A percentile compares a stretch with the other conserved stretches of the same genome.
phyloP scores from a whole-genome alignment of 352 stramenopile species.

The Globisporangium uncinulatum region DNA sequence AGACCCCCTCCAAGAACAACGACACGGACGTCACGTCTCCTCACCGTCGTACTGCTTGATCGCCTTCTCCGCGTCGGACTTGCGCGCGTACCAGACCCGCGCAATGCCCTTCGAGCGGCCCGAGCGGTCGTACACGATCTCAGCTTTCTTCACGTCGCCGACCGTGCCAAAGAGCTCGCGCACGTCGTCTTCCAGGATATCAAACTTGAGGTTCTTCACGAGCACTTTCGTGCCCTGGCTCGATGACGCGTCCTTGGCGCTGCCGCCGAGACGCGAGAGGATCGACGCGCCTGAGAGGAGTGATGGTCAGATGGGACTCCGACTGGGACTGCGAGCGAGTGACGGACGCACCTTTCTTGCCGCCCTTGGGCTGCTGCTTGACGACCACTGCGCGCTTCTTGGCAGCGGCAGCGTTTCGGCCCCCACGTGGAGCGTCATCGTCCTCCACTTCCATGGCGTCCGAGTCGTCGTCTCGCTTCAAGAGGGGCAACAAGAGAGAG shows the following conservation, averaged over 20 bases:
- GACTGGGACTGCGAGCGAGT: neutral
- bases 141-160: constrained; percentile 65
- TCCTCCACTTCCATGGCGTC: constrained; percentile 60
- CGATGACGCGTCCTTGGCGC: constrained; percentile 19
- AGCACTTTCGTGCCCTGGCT: constrained; percentile 63
- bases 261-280: constrained; percentile 58
- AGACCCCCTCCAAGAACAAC: neutral
- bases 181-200: constrained; percentile 80
- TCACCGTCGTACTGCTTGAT: constrained; percentile 83
- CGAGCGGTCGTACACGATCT: constrained; percentile 81
- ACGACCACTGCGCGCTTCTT: constrained; percentile 55
- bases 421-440: constrained; percentile 16
- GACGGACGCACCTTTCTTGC: constrained; percentile 46
- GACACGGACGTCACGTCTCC: neutral
- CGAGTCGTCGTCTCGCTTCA: constrained; percentile 27
- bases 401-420: constrained; percentile 18
- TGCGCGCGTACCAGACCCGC: constrained; percentile 69
- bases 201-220: constrained; percentile 82
- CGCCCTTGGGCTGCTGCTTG: constrained; percentile 33
- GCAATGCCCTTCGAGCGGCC: constrained; percentile 77
- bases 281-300: constrained; percentile 32
- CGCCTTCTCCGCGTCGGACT: constrained; percentile 65
- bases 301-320: too few relatives aligned
- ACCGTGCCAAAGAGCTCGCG: constrained; percentile 76
- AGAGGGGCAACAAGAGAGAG: neutral